phyloP scores from a whole-genome alignment of 768 basidiomycete species.

The Termitomyces sp. region DNA sequence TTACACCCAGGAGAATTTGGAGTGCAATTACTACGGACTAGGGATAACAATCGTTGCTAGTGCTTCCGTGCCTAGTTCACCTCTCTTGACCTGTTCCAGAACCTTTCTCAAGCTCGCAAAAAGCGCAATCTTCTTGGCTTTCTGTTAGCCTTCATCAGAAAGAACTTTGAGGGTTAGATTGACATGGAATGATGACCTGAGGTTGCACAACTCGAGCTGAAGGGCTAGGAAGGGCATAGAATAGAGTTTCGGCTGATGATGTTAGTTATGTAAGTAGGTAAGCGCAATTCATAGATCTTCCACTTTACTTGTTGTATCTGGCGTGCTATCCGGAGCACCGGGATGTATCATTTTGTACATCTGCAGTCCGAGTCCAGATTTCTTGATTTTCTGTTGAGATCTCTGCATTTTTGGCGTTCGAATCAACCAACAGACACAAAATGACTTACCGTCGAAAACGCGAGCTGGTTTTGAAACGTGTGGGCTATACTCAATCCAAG shows the following conservation, averaged over 20 bases:
- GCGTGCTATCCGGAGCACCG: conserved; percentile 13
- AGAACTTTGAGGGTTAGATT: neutral
- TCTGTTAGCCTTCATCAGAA: neutral
- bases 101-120: conserved; percentile 6
- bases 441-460: conserved; percentile 10
- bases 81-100: conserved; percentile 6
- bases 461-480: conserved; percentile 26
- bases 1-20: no score
- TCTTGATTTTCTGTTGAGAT: conserved; percentile 2
- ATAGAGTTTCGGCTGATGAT: conserved; percentile 49
- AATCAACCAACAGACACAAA: neutral
- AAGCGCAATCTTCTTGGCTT: conserved; percentile 8
- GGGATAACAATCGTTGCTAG: neutral
- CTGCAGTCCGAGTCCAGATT: conserved; percentile 35
- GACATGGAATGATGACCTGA: conserved; percentile 42
- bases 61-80: conserved; percentile 5
- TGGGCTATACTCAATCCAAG: conserved; percentile 68
- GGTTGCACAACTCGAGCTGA: conserved; percentile 73
- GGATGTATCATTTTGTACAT: conserved; percentile 47
- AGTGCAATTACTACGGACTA: neutral
- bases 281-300: neutral
- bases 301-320: neutral
- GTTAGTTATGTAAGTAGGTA: neutral
- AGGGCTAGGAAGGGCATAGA: conserved; percentile 76
- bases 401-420: conserved; percentile 4